A percentile compares a stretch with the other conserved stretches of the same genome.
phyloP scores from a whole-genome alignment of 805 yeast genomes.

The Brettanomyces bruxellensis region DNA sequence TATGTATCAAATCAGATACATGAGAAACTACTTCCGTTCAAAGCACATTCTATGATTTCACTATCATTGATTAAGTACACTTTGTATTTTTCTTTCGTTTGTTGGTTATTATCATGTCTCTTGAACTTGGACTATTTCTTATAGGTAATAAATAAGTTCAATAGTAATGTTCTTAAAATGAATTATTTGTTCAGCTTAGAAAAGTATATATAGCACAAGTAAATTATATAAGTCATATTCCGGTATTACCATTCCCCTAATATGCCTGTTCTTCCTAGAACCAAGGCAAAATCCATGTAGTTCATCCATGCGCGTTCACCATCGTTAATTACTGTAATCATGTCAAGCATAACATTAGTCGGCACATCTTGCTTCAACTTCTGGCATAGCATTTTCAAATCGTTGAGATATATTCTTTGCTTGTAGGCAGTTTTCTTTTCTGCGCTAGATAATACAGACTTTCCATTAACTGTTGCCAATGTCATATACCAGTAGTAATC shows the following conservation, averaged over 20 bases:
- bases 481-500: conserved; percentile 34
- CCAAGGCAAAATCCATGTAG: conserved; percentile 38
- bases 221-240: background rate
- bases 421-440: conserved; percentile 12
- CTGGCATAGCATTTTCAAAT: conserved; percentile 22
- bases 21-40: conserved; percentile 85
- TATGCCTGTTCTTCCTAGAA: conserved; percentile 40
- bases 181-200: background rate
- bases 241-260: conserved; percentile 13
- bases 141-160: background rate
- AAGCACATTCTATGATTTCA: conserved; percentile 58
- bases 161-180: too few species aligned
- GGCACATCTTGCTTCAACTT: conserved; percentile 25
- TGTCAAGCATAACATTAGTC: conserved; percentile 29
- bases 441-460: background rate
- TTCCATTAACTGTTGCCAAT: conserved; percentile 15
- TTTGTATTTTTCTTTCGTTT: background rate
- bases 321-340: conserved; percentile 35
- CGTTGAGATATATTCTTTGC: conserved; percentile 26
- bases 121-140: background rate
- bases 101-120: background rate
- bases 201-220: background rate
- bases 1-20: conserved; percentile 85
- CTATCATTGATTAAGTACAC: background rate
- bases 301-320: conserved; percentile 28